These are phyloP conservation scores for Canariomyces notabilis DNA, from an alignment of 2,329 filamentous ascomycete genomes.

Conservation along the genomic window DNA sequence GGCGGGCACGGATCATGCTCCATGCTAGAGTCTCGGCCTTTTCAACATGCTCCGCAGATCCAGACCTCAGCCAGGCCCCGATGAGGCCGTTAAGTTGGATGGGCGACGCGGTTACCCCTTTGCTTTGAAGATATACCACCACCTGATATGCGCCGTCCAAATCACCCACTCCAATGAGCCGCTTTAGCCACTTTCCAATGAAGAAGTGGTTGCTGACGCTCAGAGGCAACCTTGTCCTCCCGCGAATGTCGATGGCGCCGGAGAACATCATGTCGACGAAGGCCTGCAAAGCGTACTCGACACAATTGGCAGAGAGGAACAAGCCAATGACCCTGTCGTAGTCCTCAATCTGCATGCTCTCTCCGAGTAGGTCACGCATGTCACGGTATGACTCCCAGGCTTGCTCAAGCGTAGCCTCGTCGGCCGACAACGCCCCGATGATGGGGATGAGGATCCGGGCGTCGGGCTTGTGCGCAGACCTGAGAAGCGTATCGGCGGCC, in stretches of 20 bases:
- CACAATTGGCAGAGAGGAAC: constrained; percentile 62
- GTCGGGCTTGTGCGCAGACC: constrained; percentile 40
- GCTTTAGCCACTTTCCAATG: constrained; percentile 83
- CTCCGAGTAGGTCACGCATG: constrained; percentile 56
- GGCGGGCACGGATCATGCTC: constrained; percentile 68
- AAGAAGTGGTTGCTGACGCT: constrained; percentile 69
- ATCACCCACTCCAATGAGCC: constrained; percentile 68
- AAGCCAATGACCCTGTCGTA: constrained; percentile 70
- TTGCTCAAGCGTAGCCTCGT: constrained; percentile 43
- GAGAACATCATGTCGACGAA: constrained; percentile 88
- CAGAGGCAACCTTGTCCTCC: constrained; percentile 39
- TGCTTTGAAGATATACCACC: constrained; percentile 67
- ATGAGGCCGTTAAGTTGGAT: constrained; percentile 80
- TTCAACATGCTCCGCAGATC: constrained; percentile 46
- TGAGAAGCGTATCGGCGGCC: constrained; percentile 50
- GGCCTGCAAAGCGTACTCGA: constrained; percentile 64
- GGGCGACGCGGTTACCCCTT: constrained; percentile 61
- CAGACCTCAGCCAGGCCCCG: constrained; percentile 68
- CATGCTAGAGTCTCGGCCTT: constrained; percentile 66
- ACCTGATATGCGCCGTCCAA: constrained; percentile 67
- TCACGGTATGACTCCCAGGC: constrained; percentile 65
- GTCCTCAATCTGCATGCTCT: constrained; percentile 62
- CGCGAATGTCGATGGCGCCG: constrained; percentile 45
- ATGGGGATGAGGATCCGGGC: constrained; percentile 59
- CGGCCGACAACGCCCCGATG: constrained; percentile 60